Base-by-base conservation (phyloP, 768 basidiomycete species). In the Chiua virens region DNA sequence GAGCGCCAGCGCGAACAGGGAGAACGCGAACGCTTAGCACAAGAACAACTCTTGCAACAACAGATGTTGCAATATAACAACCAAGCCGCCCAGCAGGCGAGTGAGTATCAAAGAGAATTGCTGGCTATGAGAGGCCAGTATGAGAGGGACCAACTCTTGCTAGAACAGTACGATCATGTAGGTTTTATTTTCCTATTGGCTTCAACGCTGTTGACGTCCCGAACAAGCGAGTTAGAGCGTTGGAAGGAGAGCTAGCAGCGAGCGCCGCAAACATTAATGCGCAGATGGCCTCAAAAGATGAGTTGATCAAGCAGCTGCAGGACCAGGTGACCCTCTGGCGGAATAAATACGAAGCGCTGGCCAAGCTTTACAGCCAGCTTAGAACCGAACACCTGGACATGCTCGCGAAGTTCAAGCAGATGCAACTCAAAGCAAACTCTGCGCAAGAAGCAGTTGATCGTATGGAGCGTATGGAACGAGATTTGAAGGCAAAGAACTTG, bases 391-490 rank as follows among this genome's bases (percentile, higher is more conserved):
- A 99, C 71, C 78, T 99, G 39, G 97, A 99, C 54, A 90, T 98
- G 85, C 82, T 99, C 47, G 82, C 88, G 56, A 98, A 96, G 73
- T 95, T 90, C 79, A 99, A 98, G 76, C 87, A 90, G 58, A 82
- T 98, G 81, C 95, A 98, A 67, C 80, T 98, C 55, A 98, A 97
- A 69, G 97, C 97, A 17, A 97, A 95, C 65, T 97, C 95, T 32
- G 95, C 97, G 0, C 96, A 98, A 68, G 97, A 98, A 71, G 91
- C 95, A 25, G 88, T 98, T 40, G 96, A 99, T 69, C 86, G 86
- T 58, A 98, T 99, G 94, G 97, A 98, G 70, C 79, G 95, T 51
- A 98, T 98, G 94, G 97, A 99, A 67, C 79, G 94, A 30, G 97
- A 99, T 66, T 76, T 98, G 60, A 99, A 98, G 73, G 79, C 91